Evolutionary conservation across 176 grass and related monocot species (phyloP), one percentile per base, ranked within the genome.

Genomic region (Neostapfia colusana): DNA sequence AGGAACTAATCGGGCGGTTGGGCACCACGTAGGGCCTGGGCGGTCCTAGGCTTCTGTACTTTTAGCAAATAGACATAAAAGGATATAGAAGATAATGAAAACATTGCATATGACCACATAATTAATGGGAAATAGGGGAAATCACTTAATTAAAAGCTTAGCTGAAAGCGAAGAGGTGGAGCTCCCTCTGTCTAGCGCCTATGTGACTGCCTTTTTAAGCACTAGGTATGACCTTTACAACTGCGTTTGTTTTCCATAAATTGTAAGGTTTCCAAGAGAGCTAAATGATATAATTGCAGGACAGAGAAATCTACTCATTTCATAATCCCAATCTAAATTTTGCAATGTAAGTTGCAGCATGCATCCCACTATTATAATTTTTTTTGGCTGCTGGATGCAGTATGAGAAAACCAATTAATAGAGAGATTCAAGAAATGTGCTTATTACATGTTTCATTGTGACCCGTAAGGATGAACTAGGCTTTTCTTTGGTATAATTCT

Each of bases 401-500:
- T n/a, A 54, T 24, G 25, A 42, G 13, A 81, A 51, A 62, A 86
- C 51, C 10, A 5, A 43, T 54, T 75, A n/a, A 31, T 11, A 75
- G 34, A 34, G 58, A 43, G 23, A 31, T 31, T 31, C 31, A 31
- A 31, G 1, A n/a, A 25, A 14, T 65, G 45, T 37, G 21, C 35
- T 26, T 18, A 68, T 69, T 53, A 35, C 35, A 66, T 70, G 35
- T 69, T 81, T 59, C 23, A 85, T 18, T 5, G 34, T 80, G 31
- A 72, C 36, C 67, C 8, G 10, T 84, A 67, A 73, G 20, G 21
- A 63, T 40, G 39, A 8, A 40, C 1, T 40, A 4, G 39, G 7
- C 39, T 68, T 40, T 67, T 23, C 41, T 40, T 76, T 54, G 5
- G 49, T 39, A 57, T 46, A 64, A 38, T 69, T 21, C 1, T 15